Percentiles rank a stretch among this genome's conserved stretches.
Evolutionary conservation across 2,329 filamentous ascomycete genomes (phyloP).

Genomic region (Amauroascus verrucosus): DNA sequence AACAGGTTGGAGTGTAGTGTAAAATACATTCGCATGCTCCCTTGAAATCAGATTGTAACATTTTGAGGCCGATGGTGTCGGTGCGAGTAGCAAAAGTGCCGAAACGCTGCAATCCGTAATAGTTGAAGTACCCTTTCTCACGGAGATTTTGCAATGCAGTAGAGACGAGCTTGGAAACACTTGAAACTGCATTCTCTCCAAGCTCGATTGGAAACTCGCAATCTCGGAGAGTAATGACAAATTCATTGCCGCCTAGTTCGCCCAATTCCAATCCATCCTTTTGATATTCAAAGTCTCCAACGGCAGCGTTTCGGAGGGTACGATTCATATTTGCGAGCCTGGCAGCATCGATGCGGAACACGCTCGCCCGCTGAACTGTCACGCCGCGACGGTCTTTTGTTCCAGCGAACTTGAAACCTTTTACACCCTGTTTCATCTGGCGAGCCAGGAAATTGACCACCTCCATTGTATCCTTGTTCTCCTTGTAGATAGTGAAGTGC

Average conservation of each 20-base stretch:
- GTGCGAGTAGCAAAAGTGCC: conserved; percentile 80
- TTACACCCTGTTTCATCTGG: conserved; percentile 57
- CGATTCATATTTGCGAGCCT: conserved; percentile 56
- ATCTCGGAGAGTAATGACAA: conserved; percentile 81
- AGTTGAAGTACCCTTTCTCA: conserved; percentile 82
- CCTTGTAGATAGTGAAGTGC: conserved; percentile 89
- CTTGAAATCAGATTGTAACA: conserved; percentile 71
- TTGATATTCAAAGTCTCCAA: conserved; percentile 75
- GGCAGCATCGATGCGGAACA: conserved; percentile 49
- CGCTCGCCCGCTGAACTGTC: conserved; percentile 72
- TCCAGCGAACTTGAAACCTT: conserved; percentile 69
- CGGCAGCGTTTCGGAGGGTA: conserved; percentile 48
- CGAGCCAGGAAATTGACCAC: conserved; percentile 66
- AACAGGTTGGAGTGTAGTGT: conserved; percentile 55
- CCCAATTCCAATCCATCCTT: conserved; percentile 66
- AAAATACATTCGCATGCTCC: conserved; percentile 70
- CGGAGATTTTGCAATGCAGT: conserved; percentile 57
- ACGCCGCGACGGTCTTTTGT: conserved; percentile 85
- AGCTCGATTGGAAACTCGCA: conserved; percentile 50
- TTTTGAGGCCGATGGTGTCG: conserved; percentile 71
- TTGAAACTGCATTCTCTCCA: conserved; percentile 34
- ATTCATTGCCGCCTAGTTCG: conserved; percentile 80
- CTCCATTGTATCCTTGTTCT: conserved; percentile 96
- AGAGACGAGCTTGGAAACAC: conserved; percentile 39
- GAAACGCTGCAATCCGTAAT: conserved; percentile 95